phyloP scores from a whole-genome alignment of 805 yeast genomes.

The Cyberlindnera maritima region DNA sequence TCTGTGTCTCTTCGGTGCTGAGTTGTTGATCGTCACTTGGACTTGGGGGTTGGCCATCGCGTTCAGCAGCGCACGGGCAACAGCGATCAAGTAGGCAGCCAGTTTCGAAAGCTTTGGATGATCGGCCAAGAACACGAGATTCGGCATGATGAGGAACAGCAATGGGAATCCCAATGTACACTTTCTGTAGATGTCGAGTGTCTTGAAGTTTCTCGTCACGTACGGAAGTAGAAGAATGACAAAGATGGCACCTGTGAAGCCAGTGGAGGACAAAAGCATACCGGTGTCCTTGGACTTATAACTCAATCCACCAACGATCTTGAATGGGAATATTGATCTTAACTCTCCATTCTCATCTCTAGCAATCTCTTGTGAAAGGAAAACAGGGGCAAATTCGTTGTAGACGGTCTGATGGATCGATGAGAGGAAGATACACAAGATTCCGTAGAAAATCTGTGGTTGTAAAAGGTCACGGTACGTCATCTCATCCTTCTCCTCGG shows the following conservation, averaged over 20 bases:
- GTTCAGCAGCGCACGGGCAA: constrained; percentile 6
- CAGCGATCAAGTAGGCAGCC: constrained; percentile 7
- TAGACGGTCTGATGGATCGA: constrained; percentile 13
- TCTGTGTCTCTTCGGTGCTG: constrained; percentile 15
- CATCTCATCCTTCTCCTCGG: constrained; percentile 8
- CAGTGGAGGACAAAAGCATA: constrained; percentile 21
- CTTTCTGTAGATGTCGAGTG: constrained; percentile 19
- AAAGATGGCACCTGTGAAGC: constrained; percentile 19
- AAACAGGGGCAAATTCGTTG: constrained; percentile 17
- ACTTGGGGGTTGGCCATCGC: constrained; percentile 16
- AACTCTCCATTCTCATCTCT: constrained; percentile 15
- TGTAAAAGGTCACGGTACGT: constrained; percentile 11
- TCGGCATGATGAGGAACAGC: constrained; percentile 19
- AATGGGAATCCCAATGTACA: constrained; percentile 18
- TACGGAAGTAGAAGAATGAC: constrained; percentile 21
- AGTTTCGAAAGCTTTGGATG: constrained; percentile 3
- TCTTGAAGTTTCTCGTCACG: constrained; percentile 22
- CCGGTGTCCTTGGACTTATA: constrained; percentile 22
- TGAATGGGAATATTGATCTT: constrained; percentile 19
- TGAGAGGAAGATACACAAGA: constrained; percentile 9
- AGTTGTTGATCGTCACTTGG: constrained; percentile 15
- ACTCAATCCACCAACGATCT: constrained; percentile 23
- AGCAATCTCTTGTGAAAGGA: constrained; percentile 15
- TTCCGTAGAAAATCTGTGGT: constrained; percentile 13
- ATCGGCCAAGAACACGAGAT: constrained; percentile 19